These are phyloP conservation scores for Cutaneotrichosporon dermatis DNA, from an alignment of 1,284 basidiomycete species.

Conservation along the genomic window DNA sequence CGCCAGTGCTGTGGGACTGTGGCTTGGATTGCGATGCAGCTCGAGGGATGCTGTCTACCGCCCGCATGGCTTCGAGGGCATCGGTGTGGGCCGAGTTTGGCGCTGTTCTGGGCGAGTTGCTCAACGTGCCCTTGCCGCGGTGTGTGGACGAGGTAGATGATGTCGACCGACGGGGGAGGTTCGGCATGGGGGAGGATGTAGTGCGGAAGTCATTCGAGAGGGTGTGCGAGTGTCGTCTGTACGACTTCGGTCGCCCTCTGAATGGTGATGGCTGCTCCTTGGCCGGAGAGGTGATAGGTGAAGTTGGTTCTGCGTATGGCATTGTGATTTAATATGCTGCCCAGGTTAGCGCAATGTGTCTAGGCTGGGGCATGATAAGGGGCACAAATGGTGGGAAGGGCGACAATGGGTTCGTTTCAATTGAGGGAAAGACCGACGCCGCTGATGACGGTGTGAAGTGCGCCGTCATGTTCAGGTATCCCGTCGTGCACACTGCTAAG, in stretches of 20 bases:
- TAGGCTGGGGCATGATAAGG: no score
- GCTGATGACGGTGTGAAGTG: no score
- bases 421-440: no score
- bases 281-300: constrained; percentile 31
- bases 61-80: constrained; percentile 12
- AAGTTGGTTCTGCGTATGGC: constrained; percentile 46
- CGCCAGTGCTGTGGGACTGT: neutral
- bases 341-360: no score
- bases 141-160: constrained; percentile 15
- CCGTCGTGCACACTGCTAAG: no score
- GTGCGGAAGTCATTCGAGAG: constrained; percentile 3
- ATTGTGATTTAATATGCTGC: constrained; percentile 19
- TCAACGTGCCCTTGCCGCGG: neutral
- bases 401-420: no score
- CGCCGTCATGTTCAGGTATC: no score
- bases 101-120: neutral
- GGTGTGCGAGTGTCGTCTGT: neutral
- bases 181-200: constrained; percentile 32
- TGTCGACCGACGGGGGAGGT: constrained; percentile 37
- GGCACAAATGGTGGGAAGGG: no score
- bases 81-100: neutral
- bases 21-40: neutral
- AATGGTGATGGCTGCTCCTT: constrained; percentile 18
- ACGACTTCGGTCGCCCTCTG: neutral
- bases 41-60: neutral